A percentile compares a stretch with the other conserved stretches of the same genome.
Conservation (phyloP, 768 basidiomycete genomes). For the Serendipita sp. region DNA sequence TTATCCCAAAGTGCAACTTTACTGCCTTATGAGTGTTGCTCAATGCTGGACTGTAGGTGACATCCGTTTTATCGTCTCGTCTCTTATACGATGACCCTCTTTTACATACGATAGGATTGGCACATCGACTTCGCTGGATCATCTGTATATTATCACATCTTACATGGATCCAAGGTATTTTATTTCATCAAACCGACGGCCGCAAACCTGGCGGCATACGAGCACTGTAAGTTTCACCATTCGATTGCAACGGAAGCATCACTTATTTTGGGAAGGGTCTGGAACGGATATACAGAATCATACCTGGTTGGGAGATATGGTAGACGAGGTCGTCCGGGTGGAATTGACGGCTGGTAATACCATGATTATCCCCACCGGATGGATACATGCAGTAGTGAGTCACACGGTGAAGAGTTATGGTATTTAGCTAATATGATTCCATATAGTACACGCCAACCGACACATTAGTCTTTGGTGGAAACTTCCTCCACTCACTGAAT, state of each 20-base stretch:
- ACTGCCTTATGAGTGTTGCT: slow-evolving; percentile 92
- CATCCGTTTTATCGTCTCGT: neutral
- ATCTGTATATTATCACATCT: slow-evolving; percentile 93
- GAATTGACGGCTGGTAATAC: slow-evolving; percentile 64
- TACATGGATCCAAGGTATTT: slow-evolving; percentile 81
- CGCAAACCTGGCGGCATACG: slow-evolving; percentile 76
- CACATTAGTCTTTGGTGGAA: slow-evolving; percentile 91
- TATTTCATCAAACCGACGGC: slow-evolving; percentile 88
- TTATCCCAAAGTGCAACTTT: slow-evolving; percentile 89
- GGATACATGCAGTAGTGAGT: slow-evolving; percentile 94
- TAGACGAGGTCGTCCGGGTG: slow-evolving; percentile 80
- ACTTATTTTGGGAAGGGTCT: slow-evolving; percentile 28
- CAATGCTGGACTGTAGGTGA: slow-evolving; percentile 82
- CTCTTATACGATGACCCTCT: neutral
- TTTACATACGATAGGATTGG: slow-evolving; percentile 83
- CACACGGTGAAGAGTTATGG: slow-evolving; percentile 9
- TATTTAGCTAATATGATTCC: neutral
- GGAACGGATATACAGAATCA: slow-evolving; percentile 78
- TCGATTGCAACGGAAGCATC: neutral
- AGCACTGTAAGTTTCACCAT: slow-evolving; percentile 40
- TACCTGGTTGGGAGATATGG: slow-evolving; percentile 85
- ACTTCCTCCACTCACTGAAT: slow-evolving; percentile 90
- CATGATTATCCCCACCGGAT: slow-evolving; percentile 91
- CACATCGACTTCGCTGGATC: slow-evolving; percentile 97
- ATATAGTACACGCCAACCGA: slow-evolving; percentile 76